Evolutionary conservation across 441 rosid species (phyloP), one percentile per base, ranked within the genome.

Genomic region (Biscutella laevigata): DNA sequence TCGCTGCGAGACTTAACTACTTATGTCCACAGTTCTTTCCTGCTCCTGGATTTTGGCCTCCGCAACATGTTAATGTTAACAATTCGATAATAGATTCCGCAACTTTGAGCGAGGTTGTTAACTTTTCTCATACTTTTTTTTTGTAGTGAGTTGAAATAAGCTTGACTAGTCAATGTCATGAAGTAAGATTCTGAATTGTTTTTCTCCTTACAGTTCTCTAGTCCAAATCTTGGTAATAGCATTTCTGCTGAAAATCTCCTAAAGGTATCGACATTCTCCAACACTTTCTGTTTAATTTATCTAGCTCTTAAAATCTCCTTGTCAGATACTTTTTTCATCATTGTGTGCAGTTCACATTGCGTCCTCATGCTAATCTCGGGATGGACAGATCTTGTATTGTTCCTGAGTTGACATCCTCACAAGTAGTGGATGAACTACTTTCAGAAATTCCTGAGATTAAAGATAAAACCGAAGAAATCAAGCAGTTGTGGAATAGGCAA

Each of bases 21-120:
- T 63, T 91, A 66, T 91, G 95, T 34, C 96, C 98, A 17, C 98
- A 85, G 78, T 84, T 88, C 74, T 91, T 91, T 63, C 98, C 96
- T 7, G 81, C 87, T 61, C 77, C 90, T 21, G 96, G 95, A 9
- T 80, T 82, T 66, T 81, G 86, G 94, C 69, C 84, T 32, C 71
- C 61, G 40, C 32, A 67, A 52, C 67, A 67, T 22, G 70, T 44
- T 71, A 54, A 46, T 52, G n/a, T n/a, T n/a, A n/a, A n/a, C n/a
- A 48, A 58, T 55, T 40, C 64, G 2, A 38, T 61, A 7, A 34
- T 48, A 16, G 60, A 71, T 44, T 44, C 74, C 32, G 24, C n/a
- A 50, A 34, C 52, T 57, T 56, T 43, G 30, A 48, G 28, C 57
- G 62, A 85, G 95, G 98, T 84, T 50, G 70, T 80, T 54, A 24